These are phyloP conservation scores for Tinospora cordifolia DNA, from an alignment of 164 flowering plant species.

Conservation along the genomic window DNA sequence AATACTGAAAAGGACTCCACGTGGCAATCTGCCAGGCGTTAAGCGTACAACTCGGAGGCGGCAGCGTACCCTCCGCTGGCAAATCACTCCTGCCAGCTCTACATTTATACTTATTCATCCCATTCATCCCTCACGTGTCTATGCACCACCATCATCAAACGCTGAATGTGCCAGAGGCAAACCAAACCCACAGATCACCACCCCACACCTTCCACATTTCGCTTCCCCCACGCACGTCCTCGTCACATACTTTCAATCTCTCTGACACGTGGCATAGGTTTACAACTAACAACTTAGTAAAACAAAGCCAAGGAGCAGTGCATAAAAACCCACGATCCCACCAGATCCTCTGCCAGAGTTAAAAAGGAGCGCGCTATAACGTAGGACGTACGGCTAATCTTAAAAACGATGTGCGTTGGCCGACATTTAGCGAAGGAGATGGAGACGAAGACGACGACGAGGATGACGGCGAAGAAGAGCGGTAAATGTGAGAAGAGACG, in stretches of 20 bases:
- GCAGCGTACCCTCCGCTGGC: not conserved
- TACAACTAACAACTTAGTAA: not conserved
- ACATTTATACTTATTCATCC: not conserved
- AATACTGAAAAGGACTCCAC: no score
- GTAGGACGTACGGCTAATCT: not conserved
- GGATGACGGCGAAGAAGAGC: not conserved
- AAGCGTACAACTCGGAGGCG: not conserved
- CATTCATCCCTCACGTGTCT: not conserved
- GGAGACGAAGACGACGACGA: no score
- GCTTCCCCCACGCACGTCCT: no score
- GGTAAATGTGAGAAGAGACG: not conserved
- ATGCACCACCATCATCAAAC: not conserved
- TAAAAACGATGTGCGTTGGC: constrained; percentile 11
- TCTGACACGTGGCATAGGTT: no score
- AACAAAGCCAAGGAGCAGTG: not conserved
- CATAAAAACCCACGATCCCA: not conserved
- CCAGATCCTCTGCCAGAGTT: not conserved
- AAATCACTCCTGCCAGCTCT: not conserved
- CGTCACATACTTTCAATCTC: no score
- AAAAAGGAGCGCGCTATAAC: not conserved
- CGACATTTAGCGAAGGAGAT: constrained; percentile 5
- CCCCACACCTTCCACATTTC: no score
- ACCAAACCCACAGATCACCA: no score
- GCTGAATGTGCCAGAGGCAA: no score
- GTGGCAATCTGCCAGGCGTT: no score